Evolutionary conservation across 2,329 filamentous ascomycete species (phyloP).

Genomic region (Drechslerella coelobrocha): DNA sequence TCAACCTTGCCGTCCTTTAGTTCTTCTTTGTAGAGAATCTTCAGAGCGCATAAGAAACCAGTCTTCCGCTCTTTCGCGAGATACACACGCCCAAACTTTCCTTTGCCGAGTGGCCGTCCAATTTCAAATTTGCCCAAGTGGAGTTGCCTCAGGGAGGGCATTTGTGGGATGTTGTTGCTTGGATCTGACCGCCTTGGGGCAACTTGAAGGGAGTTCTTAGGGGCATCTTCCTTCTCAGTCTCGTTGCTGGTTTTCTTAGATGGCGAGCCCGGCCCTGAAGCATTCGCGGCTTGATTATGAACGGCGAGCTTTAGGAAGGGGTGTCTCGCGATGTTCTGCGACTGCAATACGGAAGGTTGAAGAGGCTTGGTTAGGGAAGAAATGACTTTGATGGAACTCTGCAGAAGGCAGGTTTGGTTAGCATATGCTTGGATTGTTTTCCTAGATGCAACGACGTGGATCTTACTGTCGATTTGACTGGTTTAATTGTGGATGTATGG

Average conservation of each 20-base stretch:
- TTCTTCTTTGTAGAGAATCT: slow-evolving; percentile 84
- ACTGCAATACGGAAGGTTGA: slow-evolving; percentile 52
- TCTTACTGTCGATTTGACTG: slow-evolving; percentile 50
- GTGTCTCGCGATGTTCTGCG: slow-evolving; percentile 51
- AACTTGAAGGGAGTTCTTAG: slow-evolving; percentile 47
- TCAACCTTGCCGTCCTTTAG: slow-evolving; percentile 80
- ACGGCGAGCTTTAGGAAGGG: slow-evolving; percentile 55
- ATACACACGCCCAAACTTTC: slow-evolving; percentile 86
- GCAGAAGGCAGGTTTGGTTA: slow-evolving; percentile 25
- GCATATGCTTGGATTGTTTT: not conserved
- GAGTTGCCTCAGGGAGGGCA: slow-evolving; percentile 64
- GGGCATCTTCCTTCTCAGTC: slow-evolving; percentile 16
- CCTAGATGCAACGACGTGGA: not conserved
- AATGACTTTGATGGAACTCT: slow-evolving; percentile 43
- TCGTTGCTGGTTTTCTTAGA: slow-evolving; percentile 38
- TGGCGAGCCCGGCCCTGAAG: slow-evolving; percentile 25
- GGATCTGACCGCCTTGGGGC: slow-evolving; percentile 46
- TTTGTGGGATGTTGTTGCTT: slow-evolving; percentile 47
- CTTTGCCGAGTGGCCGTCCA: slow-evolving; percentile 81
- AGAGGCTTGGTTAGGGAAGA: slow-evolving; percentile 54
- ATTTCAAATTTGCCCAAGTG: slow-evolving; percentile 96
- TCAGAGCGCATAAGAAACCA: slow-evolving; percentile 84
- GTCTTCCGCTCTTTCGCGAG: slow-evolving; percentile 79
- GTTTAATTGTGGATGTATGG: slow-evolving; percentile 39
- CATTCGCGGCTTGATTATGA: slow-evolving; percentile 53